Base-by-base conservation (phyloP, 192 early-diverging fungal species). In the Linnemannia exigua region DNA sequence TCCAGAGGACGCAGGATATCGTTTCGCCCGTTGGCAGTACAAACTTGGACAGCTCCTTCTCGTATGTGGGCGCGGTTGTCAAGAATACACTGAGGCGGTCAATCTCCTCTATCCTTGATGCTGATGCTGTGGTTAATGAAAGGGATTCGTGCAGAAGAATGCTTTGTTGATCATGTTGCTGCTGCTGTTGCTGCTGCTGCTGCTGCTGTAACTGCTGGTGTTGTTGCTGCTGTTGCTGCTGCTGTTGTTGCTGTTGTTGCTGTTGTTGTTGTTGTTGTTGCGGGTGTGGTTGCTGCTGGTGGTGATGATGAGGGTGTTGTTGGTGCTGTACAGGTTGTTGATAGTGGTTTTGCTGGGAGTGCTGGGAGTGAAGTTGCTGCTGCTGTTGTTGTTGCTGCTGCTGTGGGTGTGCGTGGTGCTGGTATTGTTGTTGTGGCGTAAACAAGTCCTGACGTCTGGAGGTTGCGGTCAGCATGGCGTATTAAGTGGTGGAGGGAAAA, bases 1-100 rank as follows among this genome's bases (percentile, higher is more conserved):
- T 97, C 96, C 96, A 98, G 33, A 96, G 89, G 19, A 99, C 94
- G 89, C 98, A 99, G 5, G 97, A 96, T 76, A 99, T 92, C 67
- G 86, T 88, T 87, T 99, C 98, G 72, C 96, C 97, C 75, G 95
- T 96, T 1, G 95, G 94, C 38, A 99, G 89, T 61, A 87, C 58
- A 79, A 86, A 86, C 84, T 79, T 79, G 38, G 84, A 79, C 14
- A 86, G 70, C 28, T 86, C 84, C 84, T 77, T 77, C 66, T 86
- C 74, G 61, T 86, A 86, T 8, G 84, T 86, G 3, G 84, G 84
- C 0, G 84, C 84, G 9, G 84, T 86, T 19, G 84, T 86, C 63
- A 86, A 54, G 51, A 86, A 86, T 22, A 86, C 84, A 37, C 84
- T 86, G 17, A 86, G 75, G 22, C 84, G 44, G 51, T 86, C 84